These are phyloP conservation scores for Claviceps maximensis DNA, from an alignment of 2,329 filamentous ascomycete species.

Conservation along the genomic window DNA sequence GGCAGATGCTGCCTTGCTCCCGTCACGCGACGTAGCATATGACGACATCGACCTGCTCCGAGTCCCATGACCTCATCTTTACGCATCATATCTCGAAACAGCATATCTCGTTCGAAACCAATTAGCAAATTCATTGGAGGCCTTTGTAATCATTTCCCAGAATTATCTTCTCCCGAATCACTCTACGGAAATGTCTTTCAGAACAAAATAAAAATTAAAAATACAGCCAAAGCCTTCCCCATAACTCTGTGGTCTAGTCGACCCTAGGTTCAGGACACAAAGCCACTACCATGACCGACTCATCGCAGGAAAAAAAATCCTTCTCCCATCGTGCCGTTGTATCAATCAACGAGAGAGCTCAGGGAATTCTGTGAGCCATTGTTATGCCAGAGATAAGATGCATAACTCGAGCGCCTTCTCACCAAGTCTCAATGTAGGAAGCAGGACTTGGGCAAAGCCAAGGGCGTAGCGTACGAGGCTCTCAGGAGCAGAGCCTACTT, in stretches of 20 bases:
- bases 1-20: background rate
- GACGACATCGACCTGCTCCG: conserved; percentile 2
- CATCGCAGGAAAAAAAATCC: conserved; percentile 9
- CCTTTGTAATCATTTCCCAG: no score
- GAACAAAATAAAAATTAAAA: background rate
- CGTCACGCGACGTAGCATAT: background rate
- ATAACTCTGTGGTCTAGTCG: no score
- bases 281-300: conserved; percentile 8
- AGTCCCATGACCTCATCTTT: background rate
- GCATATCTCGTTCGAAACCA: no score
- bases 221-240: background rate
- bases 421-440: conserved; percentile 25
- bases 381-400: no score
- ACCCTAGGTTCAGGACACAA: background rate
- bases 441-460: conserved; percentile 60
- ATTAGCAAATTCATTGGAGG: background rate
- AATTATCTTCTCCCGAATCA: no score
- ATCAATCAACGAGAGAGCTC: conserved; percentile 31
- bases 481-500: conserved; percentile 66
- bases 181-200: no score
- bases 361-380: conserved; percentile 32
- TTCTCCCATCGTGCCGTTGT: conserved; percentile 21
- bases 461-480: conserved; percentile 51
- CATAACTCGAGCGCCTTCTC: background rate
- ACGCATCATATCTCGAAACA: background rate